Evolutionary conservation across 2,329 filamentous ascomycete genomes (phyloP), one percentile per base, ranked within the genome.

Genomic region (Raffaelea albimanens): DNA sequence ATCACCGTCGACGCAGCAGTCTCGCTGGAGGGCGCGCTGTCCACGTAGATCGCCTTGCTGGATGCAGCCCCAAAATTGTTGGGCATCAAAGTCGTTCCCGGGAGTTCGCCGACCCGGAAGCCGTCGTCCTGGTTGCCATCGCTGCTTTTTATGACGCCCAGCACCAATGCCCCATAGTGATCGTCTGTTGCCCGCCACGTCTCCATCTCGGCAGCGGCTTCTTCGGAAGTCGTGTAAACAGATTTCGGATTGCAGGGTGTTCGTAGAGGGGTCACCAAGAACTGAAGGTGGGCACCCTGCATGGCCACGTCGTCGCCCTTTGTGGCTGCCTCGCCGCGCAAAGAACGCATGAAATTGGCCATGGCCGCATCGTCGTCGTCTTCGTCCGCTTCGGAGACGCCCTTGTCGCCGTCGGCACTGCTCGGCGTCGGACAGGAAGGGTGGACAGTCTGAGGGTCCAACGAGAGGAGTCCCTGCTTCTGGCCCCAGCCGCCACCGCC

Each of bases 401-500:
- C n/a, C 5, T 50, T 45, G 36, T 21, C 16, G 9, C 46, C 31
- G 19, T 49, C 25, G 33, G 44, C 50, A 39, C 38, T 14, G 33
- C 4, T 23, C 5, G 22, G 16, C 4, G 19, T 10, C 9, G 40
- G 70, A 1, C 65, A 60, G 0, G 61, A 56, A n/a, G 65, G 66
- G 55, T 77, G 76, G 19, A 62, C 69, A 16, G 69, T 73, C 53
- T 87, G 75, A 3, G 87, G 85, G 58, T 93, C 87, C 4, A 94
- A 71, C 5, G 87, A 87, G 3, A 94, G 67, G 0, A 94, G 67
- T 1, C 87, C 87, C 56, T 84, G 80, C 61, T 91, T 93, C 48
- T 76, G 70, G 16, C 87, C 87, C 87, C 87, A 94, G 19, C 87
- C 87, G 39, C 87, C 87, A 41, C 87, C 87, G 4, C 87, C 87